Evolutionary conservation across 495 filamentous ascomycete genomes (phyloP).

Genomic region (Copromyces sp.): DNA sequence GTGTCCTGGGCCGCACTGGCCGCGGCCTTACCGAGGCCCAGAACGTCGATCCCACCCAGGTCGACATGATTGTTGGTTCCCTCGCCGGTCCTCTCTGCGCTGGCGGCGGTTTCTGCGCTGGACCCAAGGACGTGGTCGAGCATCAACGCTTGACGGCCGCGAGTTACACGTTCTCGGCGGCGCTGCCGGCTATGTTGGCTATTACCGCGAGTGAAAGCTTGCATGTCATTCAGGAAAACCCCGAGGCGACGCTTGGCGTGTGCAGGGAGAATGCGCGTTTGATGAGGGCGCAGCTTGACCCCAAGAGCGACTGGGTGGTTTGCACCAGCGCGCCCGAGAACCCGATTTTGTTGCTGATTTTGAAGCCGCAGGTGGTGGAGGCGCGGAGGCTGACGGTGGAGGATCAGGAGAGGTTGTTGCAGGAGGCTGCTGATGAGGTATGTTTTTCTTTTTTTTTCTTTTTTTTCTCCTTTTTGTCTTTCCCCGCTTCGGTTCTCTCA

Average conservation of each 20-base stretch:
- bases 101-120: conserved; percentile 92
- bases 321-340: conserved; percentile 79
- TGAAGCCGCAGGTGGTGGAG: conserved; percentile 75
- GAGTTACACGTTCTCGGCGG: conserved; percentile 90
- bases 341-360: conserved; percentile 71
- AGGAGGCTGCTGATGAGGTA: conserved; percentile 93
- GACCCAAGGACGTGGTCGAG: conserved; percentile 78
- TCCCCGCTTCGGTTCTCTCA: not conserved
- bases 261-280: conserved; percentile 73
- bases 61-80: conserved; percentile 95
- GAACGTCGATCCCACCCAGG: conserved; percentile 79
- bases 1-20: conserved; percentile 81
- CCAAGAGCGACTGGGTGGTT: conserved; percentile 80
- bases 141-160: conserved; percentile 88
- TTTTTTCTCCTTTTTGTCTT: not conserved
- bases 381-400: conserved; percentile 52
- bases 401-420: conserved; percentile 77
- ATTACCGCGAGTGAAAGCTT: conserved; percentile 90
- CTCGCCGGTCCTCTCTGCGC: conserved; percentile 83
- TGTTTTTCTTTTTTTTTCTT: conserved; percentile 8
- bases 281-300: conserved; percentile 81
- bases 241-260: conserved; percentile 55
- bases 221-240: conserved; percentile 69
- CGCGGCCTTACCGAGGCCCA: conserved; percentile 90
- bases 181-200: conserved; percentile 84